Percentiles rank a stretch among this genome's conserved stretches.
Conservation (phyloP, 768 basidiomycete genomes). For the Panellus pusillus region DNA sequence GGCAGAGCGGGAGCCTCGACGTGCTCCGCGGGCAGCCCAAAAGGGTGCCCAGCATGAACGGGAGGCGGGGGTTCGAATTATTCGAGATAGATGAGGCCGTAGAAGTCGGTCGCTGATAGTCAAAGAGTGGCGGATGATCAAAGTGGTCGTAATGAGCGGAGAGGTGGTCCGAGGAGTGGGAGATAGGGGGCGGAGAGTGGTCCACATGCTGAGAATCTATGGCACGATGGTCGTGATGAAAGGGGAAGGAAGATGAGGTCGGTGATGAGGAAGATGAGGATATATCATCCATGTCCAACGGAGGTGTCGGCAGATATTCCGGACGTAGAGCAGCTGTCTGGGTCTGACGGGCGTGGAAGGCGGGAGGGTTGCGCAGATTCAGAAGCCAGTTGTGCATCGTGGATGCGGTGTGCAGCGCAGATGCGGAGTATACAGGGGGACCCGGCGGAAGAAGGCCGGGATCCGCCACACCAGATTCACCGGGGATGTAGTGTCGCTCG, state of each 20-base stretch:
- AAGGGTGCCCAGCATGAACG: slow-evolving; percentile 26
- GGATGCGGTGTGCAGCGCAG: slow-evolving; percentile 18
- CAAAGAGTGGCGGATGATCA: slow-evolving; percentile 17
- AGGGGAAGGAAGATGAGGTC: slow-evolving; percentile 27
- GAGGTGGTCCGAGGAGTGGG: slow-evolving; percentile 25
- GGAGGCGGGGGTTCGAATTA: slow-evolving; percentile 28
- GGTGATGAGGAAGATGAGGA: slow-evolving; percentile 26
- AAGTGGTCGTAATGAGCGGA: slow-evolving; percentile 23
- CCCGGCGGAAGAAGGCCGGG: slow-evolving; percentile 11
- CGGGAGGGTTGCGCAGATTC: slow-evolving; percentile 13
- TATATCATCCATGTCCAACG: slow-evolving; percentile 37
- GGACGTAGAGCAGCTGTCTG: slow-evolving; percentile 29
- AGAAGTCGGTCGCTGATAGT: slow-evolving; percentile 20
- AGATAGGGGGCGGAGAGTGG: slow-evolving; percentile 11
- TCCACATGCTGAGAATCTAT: slow-evolving; percentile 14
- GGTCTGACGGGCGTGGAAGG: slow-evolving; percentile 19
- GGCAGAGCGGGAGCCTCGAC: slow-evolving; percentile 39
- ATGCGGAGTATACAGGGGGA: slow-evolving; percentile 21
- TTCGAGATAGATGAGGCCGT: slow-evolving; percentile 21
- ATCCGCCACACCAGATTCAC: slow-evolving; percentile 58
- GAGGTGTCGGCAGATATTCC: slow-evolving; percentile 39
- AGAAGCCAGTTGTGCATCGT: slow-evolving; percentile 11
- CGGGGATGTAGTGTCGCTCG: slow-evolving; percentile 62
- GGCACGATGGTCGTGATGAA: slow-evolving; percentile 20
- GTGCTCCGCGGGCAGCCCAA: slow-evolving; percentile 35